phyloP scores from a whole-genome alignment of 2,329 filamentous ascomycete species.

The Diatrype stigma region DNA sequence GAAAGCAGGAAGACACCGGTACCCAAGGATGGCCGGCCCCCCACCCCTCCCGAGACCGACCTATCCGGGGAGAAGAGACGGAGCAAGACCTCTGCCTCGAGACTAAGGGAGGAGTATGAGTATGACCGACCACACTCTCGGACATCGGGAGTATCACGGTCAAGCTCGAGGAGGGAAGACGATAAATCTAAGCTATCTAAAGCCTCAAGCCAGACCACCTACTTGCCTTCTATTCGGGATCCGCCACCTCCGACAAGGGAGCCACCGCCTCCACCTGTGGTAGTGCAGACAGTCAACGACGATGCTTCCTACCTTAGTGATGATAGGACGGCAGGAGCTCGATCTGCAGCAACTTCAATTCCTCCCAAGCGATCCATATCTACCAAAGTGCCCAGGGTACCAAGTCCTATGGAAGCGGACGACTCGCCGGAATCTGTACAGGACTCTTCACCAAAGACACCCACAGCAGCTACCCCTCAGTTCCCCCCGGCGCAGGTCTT shows the following conservation, averaged over 20 bases:
- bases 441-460: slow-evolving; percentile 57
- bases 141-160: slow-evolving; percentile 39
- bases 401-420: slow-evolving; percentile 38
- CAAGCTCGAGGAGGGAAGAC: slow-evolving; percentile 39
- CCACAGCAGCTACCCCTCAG: slow-evolving; percentile 47
- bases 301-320: slow-evolving; percentile 27
- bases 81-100: slow-evolving; percentile 29
- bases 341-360: slow-evolving; percentile 30
- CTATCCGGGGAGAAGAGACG: slow-evolving; percentile 43
- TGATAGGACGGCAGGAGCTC: slow-evolving; percentile 26
- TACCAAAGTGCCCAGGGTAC: slow-evolving; percentile 23
- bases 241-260: slow-evolving; percentile 33
- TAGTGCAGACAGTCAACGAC: slow-evolving; percentile 21
- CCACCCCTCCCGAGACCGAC: slow-evolving; percentile 62
- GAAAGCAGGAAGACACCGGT: slow-evolving; percentile 38
- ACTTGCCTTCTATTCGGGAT: slow-evolving; percentile 7
- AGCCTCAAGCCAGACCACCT: slow-evolving; percentile 56
- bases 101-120: slow-evolving; percentile 35
- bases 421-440: slow-evolving; percentile 48
- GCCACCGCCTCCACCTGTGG: slow-evolving; percentile 28
- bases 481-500: slow-evolving; percentile 44
- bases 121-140: slow-evolving; percentile 39
- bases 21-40: slow-evolving; percentile 47
- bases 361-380: slow-evolving; percentile 31
- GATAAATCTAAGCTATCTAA: slow-evolving; percentile 50